Percentiles rank a stretch among this genome's conserved stretches.
phyloP scores from a whole-genome alignment of 345 rosid genomes.

The Zanthoxylum bungeanum region DNA sequence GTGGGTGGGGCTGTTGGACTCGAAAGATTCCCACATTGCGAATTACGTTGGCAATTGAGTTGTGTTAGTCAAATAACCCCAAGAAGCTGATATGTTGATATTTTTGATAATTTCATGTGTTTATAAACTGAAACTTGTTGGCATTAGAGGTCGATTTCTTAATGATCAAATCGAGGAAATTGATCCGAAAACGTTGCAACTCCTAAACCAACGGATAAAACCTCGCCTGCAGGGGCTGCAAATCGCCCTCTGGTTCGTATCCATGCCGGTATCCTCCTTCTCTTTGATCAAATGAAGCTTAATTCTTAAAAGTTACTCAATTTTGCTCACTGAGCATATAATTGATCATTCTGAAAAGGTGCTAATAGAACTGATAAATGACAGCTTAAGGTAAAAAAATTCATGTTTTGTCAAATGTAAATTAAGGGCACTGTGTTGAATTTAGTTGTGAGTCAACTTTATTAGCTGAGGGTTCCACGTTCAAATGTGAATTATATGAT shows the following conservation, averaged over 20 bases:
- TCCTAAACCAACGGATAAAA: neutral
- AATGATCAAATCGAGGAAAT: neutral
- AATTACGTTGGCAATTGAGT: neutral
- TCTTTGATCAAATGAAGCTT: neutral
- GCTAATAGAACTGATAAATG: neutral
- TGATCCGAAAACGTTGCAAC: neutral
- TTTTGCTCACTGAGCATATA: neutral
- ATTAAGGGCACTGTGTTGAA: neutral
- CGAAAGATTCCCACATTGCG: neutral
- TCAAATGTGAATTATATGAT: neutral
- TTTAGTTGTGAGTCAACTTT: neutral
- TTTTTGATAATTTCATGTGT: no score
- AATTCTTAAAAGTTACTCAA: neutral
- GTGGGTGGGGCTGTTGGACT: neutral
- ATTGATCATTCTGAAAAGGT: no score
- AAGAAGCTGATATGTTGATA: neutral
- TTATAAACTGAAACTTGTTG: neutral
- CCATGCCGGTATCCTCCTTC: conserved; percentile 53
- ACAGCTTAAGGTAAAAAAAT: no score
- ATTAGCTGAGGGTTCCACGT: neutral
- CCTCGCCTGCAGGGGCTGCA: neutral
- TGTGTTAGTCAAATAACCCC: neutral
- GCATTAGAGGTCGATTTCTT: neutral
- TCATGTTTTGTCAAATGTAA: neutral
- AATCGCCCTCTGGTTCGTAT: conserved; percentile 74